Evolutionary conservation across 2,329 filamentous ascomycete genomes (phyloP).

Genomic region (Thermoascus crustaceus): DNA sequence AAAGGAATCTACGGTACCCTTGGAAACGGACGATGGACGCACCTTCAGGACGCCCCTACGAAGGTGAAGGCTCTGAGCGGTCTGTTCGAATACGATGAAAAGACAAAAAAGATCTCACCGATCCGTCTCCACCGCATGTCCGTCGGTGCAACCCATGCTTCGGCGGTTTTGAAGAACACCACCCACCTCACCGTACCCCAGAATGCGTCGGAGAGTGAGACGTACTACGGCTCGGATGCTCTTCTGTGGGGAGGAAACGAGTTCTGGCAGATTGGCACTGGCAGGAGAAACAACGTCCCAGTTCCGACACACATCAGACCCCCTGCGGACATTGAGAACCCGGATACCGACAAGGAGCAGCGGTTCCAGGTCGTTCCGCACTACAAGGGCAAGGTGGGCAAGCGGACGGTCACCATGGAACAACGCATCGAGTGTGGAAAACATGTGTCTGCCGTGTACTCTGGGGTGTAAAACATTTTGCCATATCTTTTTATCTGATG

Average conservation of each 20-base stretch:
- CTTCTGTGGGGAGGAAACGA: slow-evolving; percentile 95
- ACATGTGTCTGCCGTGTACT: slow-evolving; percentile 76
- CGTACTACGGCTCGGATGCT: slow-evolving; percentile 77
- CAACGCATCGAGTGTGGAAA: slow-evolving; percentile 84
- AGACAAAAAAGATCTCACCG: slow-evolving; percentile 56
- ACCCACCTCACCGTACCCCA: slow-evolving; percentile 54
- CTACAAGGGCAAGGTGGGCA: slow-evolving; percentile 60
- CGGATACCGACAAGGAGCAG: slow-evolving; percentile 56
- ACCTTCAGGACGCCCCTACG: slow-evolving; percentile 66
- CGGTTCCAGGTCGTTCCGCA: slow-evolving; percentile 74
- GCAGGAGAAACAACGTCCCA: slow-evolving; percentile 72
- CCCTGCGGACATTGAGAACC: slow-evolving; percentile 56
- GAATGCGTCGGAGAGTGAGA: slow-evolving; percentile 55
- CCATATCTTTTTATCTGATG: slow-evolving; percentile 7
- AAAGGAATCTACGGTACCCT: slow-evolving; percentile 76
- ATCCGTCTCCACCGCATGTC: slow-evolving; percentile 68
- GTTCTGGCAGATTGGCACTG: slow-evolving; percentile 84
- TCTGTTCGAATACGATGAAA: slow-evolving; percentile 81
- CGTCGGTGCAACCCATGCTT: slow-evolving; percentile 70
- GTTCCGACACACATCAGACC: slow-evolving; percentile 72
- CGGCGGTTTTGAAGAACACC: slow-evolving; percentile 76
- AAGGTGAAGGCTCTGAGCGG: slow-evolving; percentile 79
- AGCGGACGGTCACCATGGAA: slow-evolving; percentile 66
- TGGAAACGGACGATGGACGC: slow-evolving; percentile 82
- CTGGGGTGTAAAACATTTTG: slow-evolving; percentile 44